phyloP scores from a whole-genome alignment of 2,329 filamentous ascomycete genomes.

The Ceratocystis colombiana region DNA sequence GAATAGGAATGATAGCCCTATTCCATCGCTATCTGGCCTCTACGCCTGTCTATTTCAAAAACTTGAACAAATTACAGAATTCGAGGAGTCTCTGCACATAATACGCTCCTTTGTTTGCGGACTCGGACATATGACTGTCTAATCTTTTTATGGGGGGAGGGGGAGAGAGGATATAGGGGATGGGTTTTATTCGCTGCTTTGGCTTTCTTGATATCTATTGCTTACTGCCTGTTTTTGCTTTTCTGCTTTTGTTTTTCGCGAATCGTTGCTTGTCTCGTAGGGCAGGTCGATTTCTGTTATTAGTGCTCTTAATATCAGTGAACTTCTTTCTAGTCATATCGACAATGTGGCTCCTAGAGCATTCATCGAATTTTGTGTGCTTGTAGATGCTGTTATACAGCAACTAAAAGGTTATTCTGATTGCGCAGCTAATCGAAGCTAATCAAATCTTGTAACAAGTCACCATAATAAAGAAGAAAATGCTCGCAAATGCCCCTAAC shows the following conservation, averaged over 20 bases:
- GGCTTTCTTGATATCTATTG: slow-evolving; percentile 17
- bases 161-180: background rate
- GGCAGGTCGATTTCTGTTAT: background rate
- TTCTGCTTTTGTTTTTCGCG: background rate
- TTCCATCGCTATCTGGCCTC: background rate
- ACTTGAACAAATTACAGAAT: slow-evolving; percentile 1
- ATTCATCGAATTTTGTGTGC: background rate
- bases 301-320: background rate
- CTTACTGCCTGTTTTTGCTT: background rate
- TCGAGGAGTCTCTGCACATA: slow-evolving; percentile 15
- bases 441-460: background rate
- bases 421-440: background rate
- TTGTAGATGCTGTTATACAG: background rate
- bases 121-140: slow-evolving; percentile 1
- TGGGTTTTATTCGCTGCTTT: background rate
- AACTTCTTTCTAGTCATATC: background rate
- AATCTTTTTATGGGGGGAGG: background rate
- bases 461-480: background rate
- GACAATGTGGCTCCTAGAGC: background rate
- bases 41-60: background rate
- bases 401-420: background rate
- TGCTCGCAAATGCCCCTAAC: too few species aligned
- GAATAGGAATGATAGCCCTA: too few species aligned
- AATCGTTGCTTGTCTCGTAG: background rate
- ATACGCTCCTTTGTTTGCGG: slow-evolving; percentile 5